These are phyloP conservation scores for Tagetes erecta DNA, from an alignment of 129 eudicot species.

Conservation along the genomic window DNA sequence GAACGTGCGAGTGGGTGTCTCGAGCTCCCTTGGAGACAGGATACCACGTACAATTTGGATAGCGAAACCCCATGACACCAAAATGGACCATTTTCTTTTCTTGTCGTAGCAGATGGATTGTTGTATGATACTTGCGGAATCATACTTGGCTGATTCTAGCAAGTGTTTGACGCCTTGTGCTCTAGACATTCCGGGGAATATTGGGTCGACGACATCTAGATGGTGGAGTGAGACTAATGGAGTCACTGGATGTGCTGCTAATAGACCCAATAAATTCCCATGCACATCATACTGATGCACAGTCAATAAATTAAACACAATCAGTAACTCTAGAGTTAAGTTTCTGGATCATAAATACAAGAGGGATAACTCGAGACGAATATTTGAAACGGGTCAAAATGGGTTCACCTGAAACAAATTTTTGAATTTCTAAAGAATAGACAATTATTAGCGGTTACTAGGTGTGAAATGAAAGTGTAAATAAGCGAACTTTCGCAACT, in stretches of 20 bases:
- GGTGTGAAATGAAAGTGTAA: too few relatives aligned
- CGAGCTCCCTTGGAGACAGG: conserved; percentile 69
- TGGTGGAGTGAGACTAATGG: conserved; percentile 85
- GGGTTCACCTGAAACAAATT: too few relatives aligned
- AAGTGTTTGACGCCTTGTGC: conserved; percentile 48
- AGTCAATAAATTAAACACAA: too few relatives aligned
- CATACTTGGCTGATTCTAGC: conserved; percentile 45
- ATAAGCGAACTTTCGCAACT: too few relatives aligned
- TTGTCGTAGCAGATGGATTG: conserved; percentile 79
- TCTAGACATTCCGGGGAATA: conserved; percentile 59
- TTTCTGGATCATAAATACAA: too few relatives aligned
- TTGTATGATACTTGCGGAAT: conserved; percentile 69
- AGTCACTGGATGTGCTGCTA: conserved; percentile 75
- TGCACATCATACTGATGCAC: conserved; percentile 74
- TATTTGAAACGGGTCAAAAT: too few relatives aligned
- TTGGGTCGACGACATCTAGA: conserved; percentile 78
- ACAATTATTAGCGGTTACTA: too few relatives aligned
- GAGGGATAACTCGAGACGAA: too few relatives aligned
- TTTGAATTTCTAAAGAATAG: too few relatives aligned
- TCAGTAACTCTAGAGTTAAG: too few relatives aligned
- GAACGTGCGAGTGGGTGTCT: conserved; percentile 70
- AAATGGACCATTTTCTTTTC: conserved; percentile 55
- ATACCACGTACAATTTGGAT: conserved; percentile 68
- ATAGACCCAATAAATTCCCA: conserved; percentile 69
- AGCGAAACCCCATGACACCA: conserved; percentile 78